Conservation (phyloP, 257 asterid genomes). For the Anisodus acutangulus region DNA sequence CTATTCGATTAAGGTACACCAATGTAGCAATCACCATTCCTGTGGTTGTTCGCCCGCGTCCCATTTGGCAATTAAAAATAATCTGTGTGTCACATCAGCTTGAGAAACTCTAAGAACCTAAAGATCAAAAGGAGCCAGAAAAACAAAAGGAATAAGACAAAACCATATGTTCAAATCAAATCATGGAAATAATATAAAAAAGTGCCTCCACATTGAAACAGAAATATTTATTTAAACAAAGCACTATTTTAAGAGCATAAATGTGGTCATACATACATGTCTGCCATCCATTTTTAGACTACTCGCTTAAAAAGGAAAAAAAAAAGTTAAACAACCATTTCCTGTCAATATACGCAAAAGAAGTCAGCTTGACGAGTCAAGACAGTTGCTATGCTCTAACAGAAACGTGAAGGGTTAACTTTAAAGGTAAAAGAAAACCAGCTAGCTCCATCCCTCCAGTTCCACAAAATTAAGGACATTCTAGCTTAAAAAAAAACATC, state of each 20-base stretch:
- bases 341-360: background rate
- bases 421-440: background rate
- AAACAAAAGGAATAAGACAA: conserved; percentile 28
- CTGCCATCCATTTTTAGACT: background rate
- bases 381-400: background rate
- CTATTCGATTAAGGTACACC: conserved; percentile 83
- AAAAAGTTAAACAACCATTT: background rate
- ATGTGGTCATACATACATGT: background rate
- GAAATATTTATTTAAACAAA: background rate
- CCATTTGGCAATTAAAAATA: conserved; percentile 97
- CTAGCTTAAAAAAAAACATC: background rate
- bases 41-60: conserved; percentile 97
- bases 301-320: background rate
- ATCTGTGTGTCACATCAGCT: conserved; percentile 81
- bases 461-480: background rate
- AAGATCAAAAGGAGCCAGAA: conserved; percentile 24
- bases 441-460: background rate
- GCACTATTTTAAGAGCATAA: conserved; percentile 6
- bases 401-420: background rate
- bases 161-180: background rate
- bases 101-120: conserved; percentile 84
- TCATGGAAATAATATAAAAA: background rate
- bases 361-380: background rate
- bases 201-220: background rate
- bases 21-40: conserved; percentile 99